Evolutionary conservation across 192 early-diverging fungal species (phyloP).

Genomic region (Coemansia sp.): DNA sequence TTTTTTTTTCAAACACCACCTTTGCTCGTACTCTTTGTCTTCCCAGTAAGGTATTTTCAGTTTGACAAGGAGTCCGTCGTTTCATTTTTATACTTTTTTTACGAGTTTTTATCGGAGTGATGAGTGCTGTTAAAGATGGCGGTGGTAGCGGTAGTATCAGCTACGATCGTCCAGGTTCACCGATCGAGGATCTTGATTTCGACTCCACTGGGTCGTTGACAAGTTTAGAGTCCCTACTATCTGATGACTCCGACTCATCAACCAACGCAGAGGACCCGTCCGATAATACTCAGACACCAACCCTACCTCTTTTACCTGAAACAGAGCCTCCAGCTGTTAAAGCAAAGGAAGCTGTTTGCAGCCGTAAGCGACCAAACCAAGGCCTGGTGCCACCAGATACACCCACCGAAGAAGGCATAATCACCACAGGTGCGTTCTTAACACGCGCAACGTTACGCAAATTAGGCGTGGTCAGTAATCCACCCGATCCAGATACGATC

Average conservation of each 20-base stretch:
- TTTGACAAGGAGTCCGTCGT: no score
- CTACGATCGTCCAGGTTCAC: not conserved
- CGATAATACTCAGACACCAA: not conserved
- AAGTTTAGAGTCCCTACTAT: constrained; percentile 19
- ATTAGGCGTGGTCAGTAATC: constrained; percentile 24
- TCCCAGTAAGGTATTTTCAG: no score
- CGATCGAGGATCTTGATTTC: constrained; percentile 20
- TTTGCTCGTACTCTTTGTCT: no score
- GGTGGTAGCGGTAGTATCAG: no score
- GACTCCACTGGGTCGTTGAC: constrained; percentile 30
- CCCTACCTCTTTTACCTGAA: not conserved
- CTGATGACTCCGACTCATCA: constrained; percentile 6
- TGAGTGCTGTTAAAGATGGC: not conserved
- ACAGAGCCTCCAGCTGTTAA: not conserved
- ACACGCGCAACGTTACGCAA: constrained; percentile 51
- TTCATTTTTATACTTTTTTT: not conserved
- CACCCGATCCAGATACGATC: constrained; percentile 10
- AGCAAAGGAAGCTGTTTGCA: not conserved
- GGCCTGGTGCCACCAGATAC: not conserved
- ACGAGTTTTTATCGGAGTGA: no score
- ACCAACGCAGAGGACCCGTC: not conserved
- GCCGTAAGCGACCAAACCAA: constrained; percentile 5
- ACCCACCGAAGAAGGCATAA: constrained; percentile 10
- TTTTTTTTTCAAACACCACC: no score
- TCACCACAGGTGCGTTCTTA: constrained; percentile 55